Evolutionary conservation across 345 rosid genomes (phyloP).

Genomic region (Lepidium aucheri): DNA sequence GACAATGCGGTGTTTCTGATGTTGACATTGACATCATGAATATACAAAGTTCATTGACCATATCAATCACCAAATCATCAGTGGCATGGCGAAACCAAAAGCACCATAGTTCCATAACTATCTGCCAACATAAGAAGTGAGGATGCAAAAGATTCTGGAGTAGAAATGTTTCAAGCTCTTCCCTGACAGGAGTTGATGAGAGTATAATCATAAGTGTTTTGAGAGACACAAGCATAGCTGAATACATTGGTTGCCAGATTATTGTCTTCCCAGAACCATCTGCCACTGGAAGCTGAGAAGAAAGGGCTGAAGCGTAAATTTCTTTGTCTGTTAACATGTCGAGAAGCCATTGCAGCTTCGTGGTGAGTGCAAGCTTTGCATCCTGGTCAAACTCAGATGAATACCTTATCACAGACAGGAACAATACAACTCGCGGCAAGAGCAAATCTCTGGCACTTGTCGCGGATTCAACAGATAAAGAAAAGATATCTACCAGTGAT

Average conservation of each 20-base stretch:
- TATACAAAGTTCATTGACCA: constrained; percentile 44
- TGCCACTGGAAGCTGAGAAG: constrained; percentile 49
- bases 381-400: constrained; percentile 45
- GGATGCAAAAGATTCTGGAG: constrained; percentile 79
- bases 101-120: constrained; percentile 77
- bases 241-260: constrained; percentile 64
- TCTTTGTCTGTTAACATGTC: constrained; percentile 46
- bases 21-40: constrained; percentile 44
- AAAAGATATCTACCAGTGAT: constrained; percentile 45
- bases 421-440: constrained; percentile 48
- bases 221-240: constrained; percentile 51
- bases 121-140: constrained; percentile 75
- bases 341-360: constrained; percentile 67
- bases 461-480: constrained; percentile 33
- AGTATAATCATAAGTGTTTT: constrained; percentile 61
- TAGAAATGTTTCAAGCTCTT: constrained; percentile 51
- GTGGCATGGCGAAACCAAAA: constrained; percentile 64
- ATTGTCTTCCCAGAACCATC: constrained; percentile 46
- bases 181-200: constrained; percentile 61
- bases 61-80: constrained; percentile 31
- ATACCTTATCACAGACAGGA: constrained; percentile 49
- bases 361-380: constrained; percentile 36
- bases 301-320: constrained; percentile 57
- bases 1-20: constrained; percentile 43
- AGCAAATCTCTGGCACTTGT: constrained; percentile 29